Base-by-base conservation (phyloP, 2,329 filamentous ascomycete species). In the Cytospora chrysosperma region DNA sequence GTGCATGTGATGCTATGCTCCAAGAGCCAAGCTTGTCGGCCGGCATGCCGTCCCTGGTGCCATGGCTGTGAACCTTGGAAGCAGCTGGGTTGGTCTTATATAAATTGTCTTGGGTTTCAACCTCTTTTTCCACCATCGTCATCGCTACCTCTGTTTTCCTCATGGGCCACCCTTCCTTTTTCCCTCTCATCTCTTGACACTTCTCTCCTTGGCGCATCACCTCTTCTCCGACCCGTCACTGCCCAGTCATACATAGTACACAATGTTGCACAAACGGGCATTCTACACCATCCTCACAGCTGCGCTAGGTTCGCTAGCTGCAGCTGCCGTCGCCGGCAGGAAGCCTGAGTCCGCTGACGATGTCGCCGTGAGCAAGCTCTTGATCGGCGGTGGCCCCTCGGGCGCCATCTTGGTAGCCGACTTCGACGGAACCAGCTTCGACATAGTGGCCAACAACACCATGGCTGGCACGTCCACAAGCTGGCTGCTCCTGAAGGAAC, bases 401-500 rank as follows among this genome's bases (percentile, higher is more conserved):
- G 75, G 73, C 49, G 72, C 75, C 59, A 77, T 83, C 66, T 69
- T 75, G 15, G 68, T 78, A 3, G 78, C 76, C 66, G 70, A 77
- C 58, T 82, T 79, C 62, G 73, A 79, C 67, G 78, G 76, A 61
- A 66, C 68, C 21, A 65, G 62, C 49, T 80, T 84, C 69, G 72
- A 72, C 34, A 68, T 79, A 27, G 73, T 78, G 24, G 67, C 70
- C 56, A 78, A 77, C 43, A 71, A 73, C 37, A 68, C 69, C 3
- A 67, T 70, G 9, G 27, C 67, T 0, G 74, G 74, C 53, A 69
- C 72, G 4, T 68, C 65, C 1, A 76, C 81, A 26, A 81, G 78
- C 65, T 84, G 81, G 81, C 71, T 84, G 71, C 71, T 75, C 47
- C 77, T 76, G 70, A 75, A 74, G 56, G 65, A 72, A 21, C 75